Percentiles rank a stretch among this genome's conserved stretches.
phyloP scores from a whole-genome alignment of 208 protist genomes.

The Spongospora subterranea region DNA sequence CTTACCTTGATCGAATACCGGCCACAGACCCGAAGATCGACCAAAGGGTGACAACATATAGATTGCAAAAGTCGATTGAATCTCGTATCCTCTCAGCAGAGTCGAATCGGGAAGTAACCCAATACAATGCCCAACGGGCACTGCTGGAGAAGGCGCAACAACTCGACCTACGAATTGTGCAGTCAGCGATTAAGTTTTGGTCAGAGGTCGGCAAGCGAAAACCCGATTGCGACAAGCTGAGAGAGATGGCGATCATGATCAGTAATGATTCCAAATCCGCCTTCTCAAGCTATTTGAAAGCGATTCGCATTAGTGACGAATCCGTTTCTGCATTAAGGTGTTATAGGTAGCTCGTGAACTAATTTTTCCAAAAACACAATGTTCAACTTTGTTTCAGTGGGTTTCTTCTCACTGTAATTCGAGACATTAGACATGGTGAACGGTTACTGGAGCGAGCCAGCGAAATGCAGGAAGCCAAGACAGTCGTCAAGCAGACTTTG shows the following conservation, averaged over 20 bases:
- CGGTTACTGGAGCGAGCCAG: constrained; percentile 8
- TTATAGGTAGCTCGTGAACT: not conserved
- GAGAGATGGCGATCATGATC: not conserved
- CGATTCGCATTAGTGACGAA: constrained; percentile 4
- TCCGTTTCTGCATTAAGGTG: not conserved
- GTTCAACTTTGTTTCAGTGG: not conserved
- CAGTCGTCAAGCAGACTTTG: not conserved
- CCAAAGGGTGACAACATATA: not conserved
- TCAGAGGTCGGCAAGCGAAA: not conserved
- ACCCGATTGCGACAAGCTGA: not conserved
- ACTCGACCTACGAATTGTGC: not conserved
- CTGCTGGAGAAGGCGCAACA: constrained; percentile 7
- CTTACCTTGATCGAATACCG: not conserved
- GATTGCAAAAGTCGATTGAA: not conserved
- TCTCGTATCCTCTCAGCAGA: not conserved
- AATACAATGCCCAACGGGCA: not conserved
- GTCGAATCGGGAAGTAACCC: not conserved
- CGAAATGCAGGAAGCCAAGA: constrained; percentile 37
- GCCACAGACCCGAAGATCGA: not conserved
- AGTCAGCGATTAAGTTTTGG: constrained; percentile 15
- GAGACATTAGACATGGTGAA: not conserved
- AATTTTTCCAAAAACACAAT: not conserved
- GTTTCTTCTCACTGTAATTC: not conserved
- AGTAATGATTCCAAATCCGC: constrained; percentile 18
- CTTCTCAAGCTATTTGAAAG: not conserved